Conservation (phyloP, 768 basidiomycete genomes). For the Naganishia friedmannii region DNA sequence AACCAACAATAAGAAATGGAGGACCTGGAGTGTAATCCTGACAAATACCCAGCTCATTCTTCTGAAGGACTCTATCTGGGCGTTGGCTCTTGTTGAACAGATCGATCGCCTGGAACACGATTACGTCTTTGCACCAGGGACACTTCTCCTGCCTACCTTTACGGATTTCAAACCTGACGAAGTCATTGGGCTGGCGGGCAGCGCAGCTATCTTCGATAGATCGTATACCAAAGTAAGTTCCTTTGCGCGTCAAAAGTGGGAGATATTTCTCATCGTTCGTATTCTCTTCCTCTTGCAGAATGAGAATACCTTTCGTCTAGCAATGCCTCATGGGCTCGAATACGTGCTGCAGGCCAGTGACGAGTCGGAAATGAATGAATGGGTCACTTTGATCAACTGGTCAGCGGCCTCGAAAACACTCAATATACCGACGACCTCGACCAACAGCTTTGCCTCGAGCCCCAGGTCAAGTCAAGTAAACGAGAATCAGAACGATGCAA, state of each 20-base stretch:
- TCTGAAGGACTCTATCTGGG: constrained; percentile 58
- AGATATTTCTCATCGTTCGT: neutral
- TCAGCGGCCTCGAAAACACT: constrained; percentile 64
- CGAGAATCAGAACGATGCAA: too few relatives aligned
- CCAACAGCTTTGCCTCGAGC: neutral
- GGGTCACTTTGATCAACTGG: constrained; percentile 91
- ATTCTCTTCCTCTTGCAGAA: constrained; percentile 55
- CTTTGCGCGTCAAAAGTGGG: neutral
- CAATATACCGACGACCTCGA: constrained; percentile 18
- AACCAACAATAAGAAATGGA: constrained; percentile 79
- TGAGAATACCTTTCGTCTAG: constrained; percentile 70
- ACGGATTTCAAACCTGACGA: constrained; percentile 71
- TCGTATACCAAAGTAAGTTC: constrained; percentile 69
- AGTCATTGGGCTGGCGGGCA: constrained; percentile 69
- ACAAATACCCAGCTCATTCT: constrained; percentile 88
- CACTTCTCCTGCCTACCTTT: constrained; percentile 52
- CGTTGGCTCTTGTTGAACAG: constrained; percentile 45
- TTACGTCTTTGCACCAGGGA: constrained; percentile 26
- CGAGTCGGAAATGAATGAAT: constrained; percentile 74
- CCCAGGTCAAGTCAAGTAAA: too few relatives aligned
- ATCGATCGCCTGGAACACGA: constrained; percentile 21
- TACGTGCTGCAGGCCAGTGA: constrained; percentile 71
- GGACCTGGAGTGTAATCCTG: constrained; percentile 74
- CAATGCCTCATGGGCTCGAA: constrained; percentile 72
- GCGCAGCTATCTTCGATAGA: constrained; percentile 75